These are phyloP conservation scores for Penicillium herquei DNA, from an alignment of 495 filamentous ascomycete species.

Conservation along the genomic window DNA sequence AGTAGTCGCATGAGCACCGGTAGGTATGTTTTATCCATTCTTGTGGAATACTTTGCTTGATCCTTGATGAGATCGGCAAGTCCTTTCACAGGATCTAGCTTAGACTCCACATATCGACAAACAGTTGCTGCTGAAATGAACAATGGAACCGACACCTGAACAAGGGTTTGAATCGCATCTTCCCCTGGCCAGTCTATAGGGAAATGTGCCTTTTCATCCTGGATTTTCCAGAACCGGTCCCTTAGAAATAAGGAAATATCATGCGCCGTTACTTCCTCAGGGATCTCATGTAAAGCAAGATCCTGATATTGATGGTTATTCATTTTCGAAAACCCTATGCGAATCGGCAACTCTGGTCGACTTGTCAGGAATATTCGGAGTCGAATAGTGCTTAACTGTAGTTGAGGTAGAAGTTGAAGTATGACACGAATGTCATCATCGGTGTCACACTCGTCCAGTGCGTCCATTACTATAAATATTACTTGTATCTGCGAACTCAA, in stretches of 20 bases:
- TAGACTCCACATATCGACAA: neutral
- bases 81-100: neutral
- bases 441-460: slow-evolving; percentile 1
- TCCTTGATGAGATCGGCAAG: neutral
- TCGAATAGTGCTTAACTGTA: slow-evolving; percentile 4
- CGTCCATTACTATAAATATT: neutral
- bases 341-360: slow-evolving; percentile 45
- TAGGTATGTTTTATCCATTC: slow-evolving; percentile 2
- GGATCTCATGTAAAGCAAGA: neutral
- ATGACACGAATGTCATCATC: neutral
- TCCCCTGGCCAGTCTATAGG: neutral
- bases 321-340: slow-evolving; percentile 20
- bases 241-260: slow-evolving; percentile 1
- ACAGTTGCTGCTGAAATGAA: slow-evolving; percentile 2
- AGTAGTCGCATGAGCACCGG: neutral
- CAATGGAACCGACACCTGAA: neutral
- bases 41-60: neutral
- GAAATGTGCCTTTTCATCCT: neutral
- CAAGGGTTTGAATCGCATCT: neutral
- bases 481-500: neutral
- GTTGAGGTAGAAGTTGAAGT: slow-evolving; percentile 20
- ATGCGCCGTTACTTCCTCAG: neutral
- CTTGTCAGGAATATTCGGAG: slow-evolving; percentile 35
- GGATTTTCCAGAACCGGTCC: neutral
- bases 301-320: slow-evolving; percentile 7